Evolutionary conservation across 1,284 basidiomycete species (phyloP).

Genomic region (Neotropicomus parvogracilis): DNA sequence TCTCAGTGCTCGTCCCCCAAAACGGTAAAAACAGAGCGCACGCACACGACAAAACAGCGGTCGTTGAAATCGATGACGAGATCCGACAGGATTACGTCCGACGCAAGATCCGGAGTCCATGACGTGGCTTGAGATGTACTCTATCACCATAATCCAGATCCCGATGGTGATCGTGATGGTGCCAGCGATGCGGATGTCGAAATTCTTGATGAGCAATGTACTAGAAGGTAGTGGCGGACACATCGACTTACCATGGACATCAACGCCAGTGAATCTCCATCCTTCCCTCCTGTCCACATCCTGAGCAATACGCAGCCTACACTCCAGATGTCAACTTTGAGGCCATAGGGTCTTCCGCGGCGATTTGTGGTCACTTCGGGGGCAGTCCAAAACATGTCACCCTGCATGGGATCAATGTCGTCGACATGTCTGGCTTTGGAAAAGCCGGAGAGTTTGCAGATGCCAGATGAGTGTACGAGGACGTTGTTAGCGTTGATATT

Average conservation of each 20-base stretch:
- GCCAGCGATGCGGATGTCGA: not conserved
- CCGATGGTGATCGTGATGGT: too few relatives aligned
- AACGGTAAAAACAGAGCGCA: not conserved
- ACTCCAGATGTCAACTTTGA: conserved; percentile 96
- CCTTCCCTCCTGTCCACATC: conserved; percentile 93
- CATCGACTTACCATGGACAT: conserved; percentile 73
- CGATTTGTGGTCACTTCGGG: conserved; percentile 82
- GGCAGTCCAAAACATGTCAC: conserved; percentile 90
- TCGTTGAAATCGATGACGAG: conserved; percentile 81
- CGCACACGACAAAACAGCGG: conserved; percentile 82
- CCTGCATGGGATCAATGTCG: conserved; percentile 87
- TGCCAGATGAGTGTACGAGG: conserved; percentile 86
- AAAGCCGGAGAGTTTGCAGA: conserved; percentile 97
- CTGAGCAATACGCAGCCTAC: conserved; percentile 92
- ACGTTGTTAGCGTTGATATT: conserved; percentile 98
- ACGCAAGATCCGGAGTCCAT: conserved; percentile 58
- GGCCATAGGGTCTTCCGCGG: conserved; percentile 63
- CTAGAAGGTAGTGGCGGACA: not conserved
- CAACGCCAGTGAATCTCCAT: conserved; percentile 80
- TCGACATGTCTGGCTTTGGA: conserved; percentile 86
- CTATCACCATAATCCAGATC: not conserved
- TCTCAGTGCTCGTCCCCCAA: not conserved
- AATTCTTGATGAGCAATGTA: not conserved
- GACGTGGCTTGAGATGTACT: conserved; percentile 31
- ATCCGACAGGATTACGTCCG: conserved; percentile 68